Base-by-base conservation (phyloP, 192 early-diverging fungal species). In the Umbelopsis sp. region DNA sequence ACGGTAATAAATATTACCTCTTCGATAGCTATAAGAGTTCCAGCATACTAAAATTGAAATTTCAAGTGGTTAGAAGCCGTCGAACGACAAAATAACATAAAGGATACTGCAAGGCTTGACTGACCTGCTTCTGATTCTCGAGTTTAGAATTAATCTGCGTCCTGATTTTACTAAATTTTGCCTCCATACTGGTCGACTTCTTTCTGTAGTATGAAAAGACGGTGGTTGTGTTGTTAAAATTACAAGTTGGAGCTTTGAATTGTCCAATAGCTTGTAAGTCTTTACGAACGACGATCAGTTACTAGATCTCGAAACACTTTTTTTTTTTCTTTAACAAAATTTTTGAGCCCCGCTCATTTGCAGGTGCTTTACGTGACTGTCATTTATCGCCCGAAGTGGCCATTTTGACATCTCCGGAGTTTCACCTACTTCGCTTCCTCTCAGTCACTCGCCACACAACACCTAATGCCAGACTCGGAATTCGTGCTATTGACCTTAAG, bases 81-180 rank as follows among this genome's bases (percentile, higher is more conserved):
- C 7, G 7, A 41, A 41, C 5, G 27, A 16, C 30, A 18, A 4
- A 16, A 2, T 16, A 18, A 3, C 33, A 35, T 4, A 7, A 2
- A 6, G 6, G 3, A 27, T 25, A 27, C 0, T 22, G 25, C 21
- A 61, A 22, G 30, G 18, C 27, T 7, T 61, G 13, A 3, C 67
- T 46, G 71, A 74, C 79, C 86, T 92, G 87, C 76, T 91, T 89
- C 85, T 97, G 95, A 81, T 94, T 94, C 37, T 87, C 87, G 49
- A 92, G 82, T 74, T 93, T 93, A 50, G 92, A 93, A 71, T 78
- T 84, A 44, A 88, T 73, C 71, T 97, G 93, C 41, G 83, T 79
- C 67, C 89, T 84, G 67, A 93, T 89, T 70, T 81, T 86, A 4
- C 81, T 81, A 58, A 89, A 82, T 51, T 85, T 77, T 66, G 74